Base-by-base conservation (phyloP, 441 rosid species). In the Flueggea neowawraea region DNA sequence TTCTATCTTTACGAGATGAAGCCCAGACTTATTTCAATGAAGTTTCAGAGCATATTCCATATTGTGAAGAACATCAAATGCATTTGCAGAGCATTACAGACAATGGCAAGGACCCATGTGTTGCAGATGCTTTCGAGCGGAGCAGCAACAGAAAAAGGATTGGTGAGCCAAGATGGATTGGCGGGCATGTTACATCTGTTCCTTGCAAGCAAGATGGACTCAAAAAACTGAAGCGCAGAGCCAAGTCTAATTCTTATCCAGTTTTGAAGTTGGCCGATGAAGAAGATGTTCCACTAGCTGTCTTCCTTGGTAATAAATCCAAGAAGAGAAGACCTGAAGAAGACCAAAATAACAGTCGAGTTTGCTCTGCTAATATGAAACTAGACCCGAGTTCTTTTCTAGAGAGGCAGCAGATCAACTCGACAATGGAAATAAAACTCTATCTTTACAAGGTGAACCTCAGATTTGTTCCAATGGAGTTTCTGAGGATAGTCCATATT, bases 251-350 rank as follows among this genome's bases (percentile, higher is more conserved):
- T 58, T 61, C 56, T 43, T 61, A 63, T 39, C 56, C 50, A 41
- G 47, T 32, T 62, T 32, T 60, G 14, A 32, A 55, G 39, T n/a
- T 12, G 16, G 31, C 64, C 16, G 66, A 68, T 58, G 81, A 64
- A 5, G 73, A 64, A 54, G 65, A 65, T 33, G 14, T 66, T 12
- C 58, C 63, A 3, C 80, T 79, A 52, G 73, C 76, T 6, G 57
- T 63, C 68, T 63, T 78, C 16, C 50, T 73, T 39, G 58, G 2
- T 32, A 17, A 47, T 63, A 75, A 65, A 53, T 64, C 62, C 16
- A 67, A 66, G 41, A 36, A 36, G 66, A 78, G 28, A 65, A 78
- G 17, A 55, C 33, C 12, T 39, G 63, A 60, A 53, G 59, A 4
- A n/a, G 33, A 44, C 52, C 33, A 58, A 55, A 71, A 31, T 50